Evolutionary conservation across 2,329 filamentous ascomycete species (phyloP), one percentile per base, ranked within the genome.

Genomic region (Colletotrichum tropicale): DNA sequence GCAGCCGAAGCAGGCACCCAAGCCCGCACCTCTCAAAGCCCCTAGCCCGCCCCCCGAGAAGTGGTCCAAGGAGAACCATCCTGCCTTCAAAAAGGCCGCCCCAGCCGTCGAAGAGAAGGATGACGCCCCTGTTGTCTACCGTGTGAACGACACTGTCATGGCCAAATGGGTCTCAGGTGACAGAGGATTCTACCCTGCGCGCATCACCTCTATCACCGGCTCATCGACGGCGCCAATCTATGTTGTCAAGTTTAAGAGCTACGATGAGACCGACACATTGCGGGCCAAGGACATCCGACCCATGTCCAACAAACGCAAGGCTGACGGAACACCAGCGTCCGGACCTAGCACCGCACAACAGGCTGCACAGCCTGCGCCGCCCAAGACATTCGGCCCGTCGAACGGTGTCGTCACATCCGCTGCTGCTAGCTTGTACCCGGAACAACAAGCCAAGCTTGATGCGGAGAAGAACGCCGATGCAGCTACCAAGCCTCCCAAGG

Each of bases 91-190:
- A 85, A 94, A 88, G 88, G 77, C 81, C 4, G 76, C 84, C 80
- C 79, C 81, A 18, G 77, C 82, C 9, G 77, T 78, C 15, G 84
- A 90, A 71, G 91, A 92, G 70, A 91, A 93, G 78, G 88, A 89
- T 24, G 87, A 88, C 34, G 86, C 90, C 4, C 86, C 89, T 1
- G 88, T 89, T 4, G 89, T 89, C 12, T 98, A 96, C 86, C 91
- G 94, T 73, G 95, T 98, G 78, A 98, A 98, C 83, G 97, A 99
- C 81, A 94, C 89, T 36, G 94, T 98, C 70, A 89, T 97, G 84
- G 97, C 96, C 62, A 96, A 96, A 85, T 99, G 96, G 95, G 87
- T 94, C 62, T 94, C 95, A 12, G 96, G 95, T 70, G 97, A 99
- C 85, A 95, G 94, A 81, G 91, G 91, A 28, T 98, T 96, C 86